phyloP scores from a whole-genome alignment of 495 filamentous ascomycete species.

The Hypoxylon crocopeplum region DNA sequence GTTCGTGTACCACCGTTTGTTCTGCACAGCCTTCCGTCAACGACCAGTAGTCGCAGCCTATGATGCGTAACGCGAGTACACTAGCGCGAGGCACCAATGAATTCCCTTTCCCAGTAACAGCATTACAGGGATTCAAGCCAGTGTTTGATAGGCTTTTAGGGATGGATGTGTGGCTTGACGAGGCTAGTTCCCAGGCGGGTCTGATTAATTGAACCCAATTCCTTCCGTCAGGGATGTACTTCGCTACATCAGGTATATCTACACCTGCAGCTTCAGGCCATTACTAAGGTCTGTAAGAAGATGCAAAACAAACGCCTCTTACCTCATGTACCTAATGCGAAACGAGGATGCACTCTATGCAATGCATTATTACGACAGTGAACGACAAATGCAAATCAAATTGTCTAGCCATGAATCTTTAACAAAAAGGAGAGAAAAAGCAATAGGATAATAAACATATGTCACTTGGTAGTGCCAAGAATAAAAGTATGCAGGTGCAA shows the following conservation, averaged over 20 bases:
- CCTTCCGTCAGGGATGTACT: not conserved
- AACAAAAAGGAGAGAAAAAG: too few relatives aligned
- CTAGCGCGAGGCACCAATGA: constrained; percentile 1
- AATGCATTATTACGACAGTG: too few relatives aligned
- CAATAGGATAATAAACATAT: too few relatives aligned
- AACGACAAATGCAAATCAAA: too few relatives aligned
- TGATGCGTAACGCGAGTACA: constrained; percentile 12
- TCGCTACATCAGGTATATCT: not conserved
- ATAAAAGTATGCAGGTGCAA: not conserved
- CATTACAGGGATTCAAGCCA: constrained; percentile 14
- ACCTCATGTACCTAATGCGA: constrained; percentile 19
- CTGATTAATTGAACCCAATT: too few relatives aligned
- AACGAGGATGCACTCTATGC: too few relatives aligned
- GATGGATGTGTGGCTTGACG: constrained; percentile 19
- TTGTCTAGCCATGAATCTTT: too few relatives aligned
- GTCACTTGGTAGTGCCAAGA: not conserved
- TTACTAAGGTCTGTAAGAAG: not conserved
- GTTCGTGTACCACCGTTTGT: constrained; percentile 27
- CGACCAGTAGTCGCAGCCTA: not conserved
- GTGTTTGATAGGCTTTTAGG: constrained; percentile 1
- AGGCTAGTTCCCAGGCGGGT: constrained; percentile 10
- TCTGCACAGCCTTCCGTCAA: constrained; percentile 32
- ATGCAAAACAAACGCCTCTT: constrained; percentile 7
- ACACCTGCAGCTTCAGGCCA: too few relatives aligned
- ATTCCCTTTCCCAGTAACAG: not conserved